Evolutionary conservation across 352 stramenopile genomes (phyloP).

Genomic region (Pythium phragmiticola): DNA sequence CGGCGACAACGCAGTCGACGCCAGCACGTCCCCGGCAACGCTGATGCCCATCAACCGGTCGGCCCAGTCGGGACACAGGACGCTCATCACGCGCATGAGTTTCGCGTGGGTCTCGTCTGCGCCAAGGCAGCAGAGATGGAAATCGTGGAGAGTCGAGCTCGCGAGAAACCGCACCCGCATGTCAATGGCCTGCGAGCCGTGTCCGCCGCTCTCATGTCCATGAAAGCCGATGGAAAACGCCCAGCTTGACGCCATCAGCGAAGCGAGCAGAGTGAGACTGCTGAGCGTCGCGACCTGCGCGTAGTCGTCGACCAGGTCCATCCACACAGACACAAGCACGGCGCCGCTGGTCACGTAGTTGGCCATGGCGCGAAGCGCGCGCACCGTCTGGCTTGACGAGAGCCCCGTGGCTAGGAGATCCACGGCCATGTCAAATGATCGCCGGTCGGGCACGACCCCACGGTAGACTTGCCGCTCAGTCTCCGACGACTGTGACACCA

Average conservation of each 20-base stretch:
- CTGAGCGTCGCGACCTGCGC: constrained; percentile 32
- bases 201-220: background rate
- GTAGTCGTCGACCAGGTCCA: constrained; percentile 23
- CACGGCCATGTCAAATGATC: constrained; percentile 29
- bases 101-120: background rate
- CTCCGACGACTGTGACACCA: background rate
- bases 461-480: constrained; percentile 14
- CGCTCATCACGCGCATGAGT: constrained; percentile 2
- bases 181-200: constrained; percentile 23
- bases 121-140: constrained; percentile 22
- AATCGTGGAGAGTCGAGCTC: constrained; percentile 35
- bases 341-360: constrained; percentile 20
- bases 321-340: constrained; percentile 37
- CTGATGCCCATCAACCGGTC: constrained; percentile 13
- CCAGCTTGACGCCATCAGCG: constrained; percentile 42
- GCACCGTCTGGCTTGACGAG: constrained; percentile 19
- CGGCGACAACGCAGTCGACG: background rate
- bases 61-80: constrained; percentile 14
- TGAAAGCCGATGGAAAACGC: constrained; percentile 49
- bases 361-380: constrained; percentile 23
- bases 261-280: constrained; percentile 38
- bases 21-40: constrained; percentile 21
- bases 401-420: constrained; percentile 29
- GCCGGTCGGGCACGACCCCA: constrained; percentile 19
- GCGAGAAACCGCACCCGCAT: constrained; percentile 35